These are phyloP conservation scores for Diddensiella transvaalensis DNA, from an alignment of 805 yeast genomes.

Conservation along the genomic window DNA sequence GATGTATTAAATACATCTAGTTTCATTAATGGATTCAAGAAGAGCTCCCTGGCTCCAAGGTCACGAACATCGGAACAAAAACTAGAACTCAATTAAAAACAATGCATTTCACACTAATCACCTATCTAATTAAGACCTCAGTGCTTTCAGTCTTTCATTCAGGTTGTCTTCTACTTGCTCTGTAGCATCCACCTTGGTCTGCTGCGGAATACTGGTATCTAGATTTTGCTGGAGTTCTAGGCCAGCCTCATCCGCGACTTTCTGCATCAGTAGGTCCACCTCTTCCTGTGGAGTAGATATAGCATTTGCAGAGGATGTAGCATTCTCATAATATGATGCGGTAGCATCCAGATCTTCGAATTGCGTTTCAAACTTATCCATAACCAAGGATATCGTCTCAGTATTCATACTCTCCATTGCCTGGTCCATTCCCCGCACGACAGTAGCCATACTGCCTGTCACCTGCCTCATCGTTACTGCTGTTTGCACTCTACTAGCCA, in stretches of 20 bases:
- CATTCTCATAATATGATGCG: constrained; percentile 86
- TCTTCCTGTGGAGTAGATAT: constrained; percentile 91
- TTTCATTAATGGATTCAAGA: background rate
- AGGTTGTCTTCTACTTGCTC: constrained; percentile 79
- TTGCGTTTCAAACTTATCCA: constrained; percentile 96
- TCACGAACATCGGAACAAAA: too few species aligned
- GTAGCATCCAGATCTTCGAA: constrained; percentile 95
- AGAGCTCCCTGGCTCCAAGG: too few species aligned
- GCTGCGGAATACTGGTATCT: constrained; percentile 45
- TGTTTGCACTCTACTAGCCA: constrained; percentile 92
- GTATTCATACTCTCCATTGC: constrained; percentile 95
- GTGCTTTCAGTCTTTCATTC: constrained; percentile 84
- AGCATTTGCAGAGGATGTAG: constrained; percentile 85
- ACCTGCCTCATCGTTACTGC: constrained; percentile 97
- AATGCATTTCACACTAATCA: too few species aligned
- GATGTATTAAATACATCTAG: background rate
- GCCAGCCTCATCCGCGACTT: constrained; percentile 97
- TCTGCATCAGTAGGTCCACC: constrained; percentile 83
- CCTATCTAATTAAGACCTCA: constrained; percentile 44
- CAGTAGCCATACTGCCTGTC: constrained; percentile 89
- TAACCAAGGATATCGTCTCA: constrained; percentile 85
- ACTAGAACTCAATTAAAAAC: too few species aligned
- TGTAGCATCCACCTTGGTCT: constrained; percentile 47
- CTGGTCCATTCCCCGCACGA: constrained; percentile 92
- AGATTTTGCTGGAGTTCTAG: constrained; percentile 85